phyloP scores from a whole-genome alignment of 345 rosid genomes.

The Alliaria petiolata region DNA sequence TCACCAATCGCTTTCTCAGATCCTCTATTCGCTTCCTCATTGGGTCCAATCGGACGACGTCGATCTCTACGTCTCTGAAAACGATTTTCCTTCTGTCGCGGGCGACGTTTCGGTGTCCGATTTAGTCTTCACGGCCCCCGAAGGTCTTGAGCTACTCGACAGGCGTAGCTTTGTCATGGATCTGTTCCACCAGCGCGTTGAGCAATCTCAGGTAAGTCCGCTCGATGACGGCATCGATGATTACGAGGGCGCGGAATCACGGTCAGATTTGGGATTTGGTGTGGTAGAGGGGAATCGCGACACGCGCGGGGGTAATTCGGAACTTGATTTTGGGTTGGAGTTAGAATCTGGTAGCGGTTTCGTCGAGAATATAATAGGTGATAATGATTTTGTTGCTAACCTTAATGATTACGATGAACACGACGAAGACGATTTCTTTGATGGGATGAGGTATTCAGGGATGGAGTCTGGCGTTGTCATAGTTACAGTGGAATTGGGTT shows the following conservation, averaged over 20 bases:
- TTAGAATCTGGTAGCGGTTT: slow-evolving; percentile 45
- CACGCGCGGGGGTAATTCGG: slow-evolving; percentile 36
- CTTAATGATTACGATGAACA: slow-evolving; percentile 13
- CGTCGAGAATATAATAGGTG: slow-evolving; percentile 20
- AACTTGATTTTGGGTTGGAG: slow-evolving; percentile 44
- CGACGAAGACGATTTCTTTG: slow-evolving; percentile 47
- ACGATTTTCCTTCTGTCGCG: slow-evolving; percentile 24
- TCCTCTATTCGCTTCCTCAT: slow-evolving; percentile 37
- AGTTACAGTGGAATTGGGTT: slow-evolving; percentile 36
- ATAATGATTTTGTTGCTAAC: slow-evolving; percentile 28
- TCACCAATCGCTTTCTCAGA: slow-evolving; percentile 22
- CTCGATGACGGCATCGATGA: background rate
- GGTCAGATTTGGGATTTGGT: slow-evolving; percentile 37
- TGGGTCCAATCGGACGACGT: slow-evolving; percentile 30
- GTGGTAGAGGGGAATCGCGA: slow-evolving; percentile 38
- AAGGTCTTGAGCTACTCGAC: too few species aligned
- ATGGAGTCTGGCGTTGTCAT: slow-evolving; percentile 37
- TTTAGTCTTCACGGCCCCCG: slow-evolving; percentile 21
- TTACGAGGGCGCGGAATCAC: slow-evolving; percentile 3
- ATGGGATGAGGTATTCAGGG: slow-evolving; percentile 45
- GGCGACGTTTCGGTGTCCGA: slow-evolving; percentile 34
- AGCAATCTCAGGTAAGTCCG: slow-evolving; percentile 61
- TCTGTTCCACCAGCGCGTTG: slow-evolving; percentile 86
- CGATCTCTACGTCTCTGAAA: slow-evolving; percentile 33
- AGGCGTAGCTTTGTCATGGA: slow-evolving; percentile 79